Evolutionary conservation across 805 yeast genomes (phyloP), one percentile per base, ranked within the genome.

Genomic region (Yamadazyma insecticola): DNA sequence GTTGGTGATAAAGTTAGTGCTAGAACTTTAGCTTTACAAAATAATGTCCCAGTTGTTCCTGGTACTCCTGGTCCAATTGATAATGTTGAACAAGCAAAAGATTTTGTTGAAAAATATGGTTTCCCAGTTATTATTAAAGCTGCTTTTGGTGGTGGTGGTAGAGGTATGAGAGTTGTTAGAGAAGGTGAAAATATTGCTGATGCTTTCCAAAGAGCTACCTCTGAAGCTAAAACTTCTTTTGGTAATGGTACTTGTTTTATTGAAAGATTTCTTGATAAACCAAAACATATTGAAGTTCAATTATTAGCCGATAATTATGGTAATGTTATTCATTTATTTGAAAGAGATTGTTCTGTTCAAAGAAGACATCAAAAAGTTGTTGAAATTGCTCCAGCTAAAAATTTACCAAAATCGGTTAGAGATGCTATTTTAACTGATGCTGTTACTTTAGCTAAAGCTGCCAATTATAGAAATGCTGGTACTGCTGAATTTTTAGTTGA

Each of bases 141-240:
- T 28, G 98, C 98, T 22, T 92, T 84, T 54, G 98, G 98, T 59
- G 98, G 98, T 67, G 98, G 98, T 72, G 98, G 98, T 55, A 80
- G 97, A 67, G 98, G 98, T 75, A 92, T 90, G 97, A 81, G 98
- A 68, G 98, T 90, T 30, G 98, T 90, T 26, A 74, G 94, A 53
- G 96, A 90, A 62, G 97, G 96, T 50, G 98, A 92, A 48, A 86
- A 81, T 58, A 76, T 90, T 37, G 81, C 57, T 27, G 97, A 90
- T 57, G 97, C 97, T 22, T 90, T 92, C 68, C 65, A 72, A 51
- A 81, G 98, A 64, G 97, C 97, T 21, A 77, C 82, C 18, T 83
- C 95, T 26, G 98, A 90, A 70, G 97, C 97, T 39, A 72, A 78
- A 51, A 76, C 96, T 23, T 80, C 98, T n/a, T 90, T 90, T 47